Evolutionary conservation across 2,329 filamentous ascomycete species (phyloP), one percentile per base, ranked within the genome.

Genomic region (Mycosphaerella arachidis): DNA sequence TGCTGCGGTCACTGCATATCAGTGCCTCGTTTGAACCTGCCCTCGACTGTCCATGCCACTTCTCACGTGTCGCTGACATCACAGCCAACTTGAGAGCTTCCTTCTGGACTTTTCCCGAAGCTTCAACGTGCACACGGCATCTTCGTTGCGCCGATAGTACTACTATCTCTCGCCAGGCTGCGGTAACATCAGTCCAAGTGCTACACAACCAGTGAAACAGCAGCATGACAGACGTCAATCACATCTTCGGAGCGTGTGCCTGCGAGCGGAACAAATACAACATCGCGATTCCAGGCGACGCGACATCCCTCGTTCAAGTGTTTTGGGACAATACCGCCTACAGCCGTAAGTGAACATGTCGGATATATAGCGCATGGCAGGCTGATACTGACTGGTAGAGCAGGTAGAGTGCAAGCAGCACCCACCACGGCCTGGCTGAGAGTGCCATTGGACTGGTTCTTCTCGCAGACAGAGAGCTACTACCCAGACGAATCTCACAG

Each of bases 231-330:
- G 61, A 62, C 43, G 55, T 62, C 35, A 62, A 57, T 33, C 64
- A 70, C 51, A 82, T 96, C 59, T 85, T 83, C 65, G 92, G 92
- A 69, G 84, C 86, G 65, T 96, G 92, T 78, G 86, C 88, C 56
- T 97, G 92, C 74, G 91, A 92, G 59, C 86, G 92, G 62, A 96
- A 94, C 71, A 83, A 87, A 71, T 96, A 96, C 76, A 81, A 86
- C 59, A 85, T 96, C 66, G 77, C 84, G 50, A 81, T 93, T 27
- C 91, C 91, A 1, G 48, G 73, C 79, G 20, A 37, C 33, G n/a
- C 29, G 75, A 75, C 78, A 43, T 77, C 85, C 35, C 76, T 82
- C 54, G 85, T 87, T 16, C 82, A 86, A 66, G 85, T 95, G 24
- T 84, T 91, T 63, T 94, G 96, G 72, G 88, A 91, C 74, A 86